Base-by-base conservation (phyloP, 176 grass and related monocot genomes). In the Ananas comosus region DNA sequence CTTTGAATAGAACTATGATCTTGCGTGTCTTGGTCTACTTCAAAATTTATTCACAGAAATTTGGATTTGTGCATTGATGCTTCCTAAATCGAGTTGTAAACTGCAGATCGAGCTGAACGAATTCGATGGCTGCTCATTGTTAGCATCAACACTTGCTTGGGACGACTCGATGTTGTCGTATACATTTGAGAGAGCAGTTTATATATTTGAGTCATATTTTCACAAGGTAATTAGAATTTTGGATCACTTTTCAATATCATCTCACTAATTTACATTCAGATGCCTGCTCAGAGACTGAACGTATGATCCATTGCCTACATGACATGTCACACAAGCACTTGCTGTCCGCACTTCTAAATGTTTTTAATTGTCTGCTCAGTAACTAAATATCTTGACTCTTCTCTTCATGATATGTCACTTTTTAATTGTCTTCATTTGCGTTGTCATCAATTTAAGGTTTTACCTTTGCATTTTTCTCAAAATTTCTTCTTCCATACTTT, bases 121-220 rank as follows among this genome's bases (percentile, higher is more conserved):
- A 63, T 77, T 83, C 70, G 77, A 64, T 83, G 87, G 82, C 57
- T 90, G 72, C 81, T 87, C 82, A 48, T 51, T 87, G 51, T 82
- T 97, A 71, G 75, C 86, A 72, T 83, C 84, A 74, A 97, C 89
- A 63, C 67, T 97, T n/a, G 76, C 92, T 79, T 97, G 93, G 93
- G 93, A 97, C 78, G 86, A 92, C 29, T 80, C 21, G 49, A 51
- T 90, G 68, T 81, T 90, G 68, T 81, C 68, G 81, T 81, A 76
- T 70, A 83, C 86, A 75, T 87, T 97, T 42, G 71, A 85, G 52
- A 81, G 83, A 64, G 85, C 93, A 47, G 49, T 85, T 85, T 72
- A 52, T 85, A 80, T 64, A 48, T 74, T 79, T 19, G 86, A 97
- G 75, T 85, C 53, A 72, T 83, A 65, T 79, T 72, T 92, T 59